Percentiles rank a stretch among this genome's conserved stretches.
Evolutionary conservation across 257 asterid genomes (phyloP).

Genomic region (Solanum sitiens): DNA sequence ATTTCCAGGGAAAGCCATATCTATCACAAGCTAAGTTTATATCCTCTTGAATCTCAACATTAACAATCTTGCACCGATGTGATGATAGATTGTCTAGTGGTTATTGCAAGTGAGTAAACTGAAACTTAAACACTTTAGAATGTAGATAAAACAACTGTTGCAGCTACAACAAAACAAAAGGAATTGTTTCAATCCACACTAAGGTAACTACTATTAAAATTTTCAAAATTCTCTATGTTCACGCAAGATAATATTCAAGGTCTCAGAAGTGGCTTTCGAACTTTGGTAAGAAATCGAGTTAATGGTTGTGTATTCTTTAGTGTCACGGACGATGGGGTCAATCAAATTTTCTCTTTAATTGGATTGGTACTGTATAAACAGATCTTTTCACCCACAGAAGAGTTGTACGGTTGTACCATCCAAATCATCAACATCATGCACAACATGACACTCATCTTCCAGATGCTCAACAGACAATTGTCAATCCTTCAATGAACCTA

Average conservation of each 20-base stretch:
- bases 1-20: not conserved
- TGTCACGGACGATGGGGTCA: not conserved
- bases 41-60: not conserved
- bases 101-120: not conserved
- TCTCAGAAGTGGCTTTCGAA: not conserved
- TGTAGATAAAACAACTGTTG: not conserved
- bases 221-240: not conserved
- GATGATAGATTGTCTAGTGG: not conserved
- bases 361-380: not conserved
- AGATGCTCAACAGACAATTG: slow-evolving; percentile 53
- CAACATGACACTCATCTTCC: slow-evolving; percentile 57
- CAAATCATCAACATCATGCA: slow-evolving; percentile 53
- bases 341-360: not conserved
- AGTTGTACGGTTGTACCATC: slow-evolving; percentile 51
- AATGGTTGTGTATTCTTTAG: not conserved
- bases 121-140: not conserved
- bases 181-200: not conserved
- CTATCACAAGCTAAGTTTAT: not conserved
- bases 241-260: not conserved
- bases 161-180: not conserved
- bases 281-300: not conserved
- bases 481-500: slow-evolving; percentile 24
- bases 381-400: not conserved
- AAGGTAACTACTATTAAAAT: not conserved
- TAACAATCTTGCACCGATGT: not conserved